phyloP scores from a whole-genome alignment of 306 rosid species.

The Delonix regia region DNA sequence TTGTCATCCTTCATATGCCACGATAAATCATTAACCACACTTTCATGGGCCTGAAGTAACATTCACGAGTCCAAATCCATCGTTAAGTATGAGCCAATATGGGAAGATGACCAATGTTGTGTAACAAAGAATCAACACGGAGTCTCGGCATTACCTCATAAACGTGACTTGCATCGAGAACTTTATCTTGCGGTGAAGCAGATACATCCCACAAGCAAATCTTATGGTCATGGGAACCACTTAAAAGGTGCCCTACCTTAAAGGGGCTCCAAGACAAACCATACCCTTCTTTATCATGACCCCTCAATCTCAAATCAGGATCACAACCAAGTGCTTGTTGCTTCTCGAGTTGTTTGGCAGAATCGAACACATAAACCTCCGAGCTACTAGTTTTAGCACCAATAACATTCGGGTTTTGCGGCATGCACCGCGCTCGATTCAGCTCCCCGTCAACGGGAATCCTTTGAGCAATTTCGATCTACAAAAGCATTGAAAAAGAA shows the following conservation, averaged over 20 bases:
- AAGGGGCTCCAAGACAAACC: constrained; percentile 88
- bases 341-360: constrained; percentile 47
- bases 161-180: constrained; percentile 68
- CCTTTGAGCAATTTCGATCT: constrained; percentile 72
- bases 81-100: background rate
- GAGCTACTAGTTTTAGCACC: constrained; percentile 81
- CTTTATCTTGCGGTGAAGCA: constrained; percentile 54
- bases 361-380: constrained; percentile 82
- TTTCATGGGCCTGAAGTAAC: constrained; percentile 61
- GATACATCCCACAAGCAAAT: constrained; percentile 90
- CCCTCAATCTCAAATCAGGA: constrained; percentile 86
- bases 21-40: constrained; percentile 77
- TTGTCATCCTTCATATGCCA: constrained; percentile 77
- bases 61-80: constrained; percentile 17
- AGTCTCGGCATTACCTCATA: constrained; percentile 61
- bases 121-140: background rate
- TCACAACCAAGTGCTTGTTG: constrained; percentile 46
- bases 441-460: constrained; percentile 90
- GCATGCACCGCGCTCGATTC: constrained; percentile 87
- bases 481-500: constrained; percentile 14
- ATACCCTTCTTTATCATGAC: constrained; percentile 93
- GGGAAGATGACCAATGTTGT: background rate
- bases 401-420: constrained; percentile 62
- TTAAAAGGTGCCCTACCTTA: constrained; percentile 72
- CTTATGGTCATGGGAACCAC: constrained; percentile 82